Percentiles rank a stretch among this genome's conserved stretches.
phyloP scores from a whole-genome alignment of 169 alveolate genomes.

The Plasmodium relictum region DNA sequence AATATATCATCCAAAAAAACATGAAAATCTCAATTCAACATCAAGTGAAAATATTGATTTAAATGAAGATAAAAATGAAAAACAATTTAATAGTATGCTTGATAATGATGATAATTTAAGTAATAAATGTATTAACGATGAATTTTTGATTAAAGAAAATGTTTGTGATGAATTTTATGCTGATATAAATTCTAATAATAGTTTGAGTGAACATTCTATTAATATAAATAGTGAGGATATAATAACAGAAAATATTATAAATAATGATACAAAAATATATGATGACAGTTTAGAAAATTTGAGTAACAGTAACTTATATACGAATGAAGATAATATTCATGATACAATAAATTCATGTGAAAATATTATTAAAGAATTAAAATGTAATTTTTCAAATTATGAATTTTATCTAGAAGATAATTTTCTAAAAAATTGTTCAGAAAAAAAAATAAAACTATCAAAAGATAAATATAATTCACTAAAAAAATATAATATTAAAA shows the following conservation, averaged over 20 bases:
- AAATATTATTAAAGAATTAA: slow-evolving; percentile 27
- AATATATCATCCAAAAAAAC: no score
- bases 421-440: no score
- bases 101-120: no score
- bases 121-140: neutral
- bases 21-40: no score
- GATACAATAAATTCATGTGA: slow-evolving; percentile 24
- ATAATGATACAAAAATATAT: neutral
- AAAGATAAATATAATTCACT: neutral
- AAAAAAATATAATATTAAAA: neutral
- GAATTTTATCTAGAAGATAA: neutral
- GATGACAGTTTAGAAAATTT: neutral
- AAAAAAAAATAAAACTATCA: neutral
- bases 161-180: neutral
- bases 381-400: slow-evolving; percentile 13
- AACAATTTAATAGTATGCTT: neutral
- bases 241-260: neutral
- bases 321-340: neutral
- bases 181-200: neutral
- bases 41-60: neutral
- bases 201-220: neutral
- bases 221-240: neutral
- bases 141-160: neutral
- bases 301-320: no score
- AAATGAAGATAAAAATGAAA: neutral